Percentiles rank a stretch among this genome's conserved stretches.
phyloP scores from a whole-genome alignment of 352 stramenopile genomes.

The Pilasporangium apinafurcum region DNA sequence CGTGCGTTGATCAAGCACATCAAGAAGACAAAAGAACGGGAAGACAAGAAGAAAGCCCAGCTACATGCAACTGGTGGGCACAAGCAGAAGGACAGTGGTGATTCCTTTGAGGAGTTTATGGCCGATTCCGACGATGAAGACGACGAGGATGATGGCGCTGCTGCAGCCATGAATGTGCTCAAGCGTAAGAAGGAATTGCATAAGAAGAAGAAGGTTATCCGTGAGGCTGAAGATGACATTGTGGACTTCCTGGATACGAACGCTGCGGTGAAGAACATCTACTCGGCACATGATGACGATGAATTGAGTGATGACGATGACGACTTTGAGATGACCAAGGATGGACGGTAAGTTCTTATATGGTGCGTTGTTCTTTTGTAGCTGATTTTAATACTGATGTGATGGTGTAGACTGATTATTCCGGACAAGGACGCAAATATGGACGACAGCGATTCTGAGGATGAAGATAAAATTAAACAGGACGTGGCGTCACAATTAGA shows the following conservation, averaged over 20 bases:
- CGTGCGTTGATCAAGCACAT: constrained; percentile 93
- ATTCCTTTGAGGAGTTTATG: constrained; percentile 79
- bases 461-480: constrained; percentile 79
- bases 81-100: constrained; percentile 35
- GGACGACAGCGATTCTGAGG: constrained; percentile 50
- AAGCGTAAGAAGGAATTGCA: constrained; percentile 75
- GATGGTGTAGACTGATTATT: constrained; percentile 58
- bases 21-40: constrained; percentile 92
- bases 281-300: constrained; percentile 38
- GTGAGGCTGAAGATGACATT: constrained; percentile 84
- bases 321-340: constrained; percentile 89
- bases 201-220: constrained; percentile 72
- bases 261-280: constrained; percentile 87
- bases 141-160: constrained; percentile 69
- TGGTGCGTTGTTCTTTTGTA: not conserved
- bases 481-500: constrained; percentile 76
- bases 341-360: constrained; percentile 62
- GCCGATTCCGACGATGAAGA: constrained; percentile 78
- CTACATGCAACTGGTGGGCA: constrained; percentile 38
- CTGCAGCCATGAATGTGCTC: constrained; percentile 71
- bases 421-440: constrained; percentile 51
- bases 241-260: constrained; percentile 91
- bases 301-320: constrained; percentile 70
- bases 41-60: constrained; percentile 84
- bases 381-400: constrained; percentile 7